These are phyloP conservation scores for Globisporangium splendens DNA, from an alignment of 352 stramenopile species.

Conservation along the genomic window DNA sequence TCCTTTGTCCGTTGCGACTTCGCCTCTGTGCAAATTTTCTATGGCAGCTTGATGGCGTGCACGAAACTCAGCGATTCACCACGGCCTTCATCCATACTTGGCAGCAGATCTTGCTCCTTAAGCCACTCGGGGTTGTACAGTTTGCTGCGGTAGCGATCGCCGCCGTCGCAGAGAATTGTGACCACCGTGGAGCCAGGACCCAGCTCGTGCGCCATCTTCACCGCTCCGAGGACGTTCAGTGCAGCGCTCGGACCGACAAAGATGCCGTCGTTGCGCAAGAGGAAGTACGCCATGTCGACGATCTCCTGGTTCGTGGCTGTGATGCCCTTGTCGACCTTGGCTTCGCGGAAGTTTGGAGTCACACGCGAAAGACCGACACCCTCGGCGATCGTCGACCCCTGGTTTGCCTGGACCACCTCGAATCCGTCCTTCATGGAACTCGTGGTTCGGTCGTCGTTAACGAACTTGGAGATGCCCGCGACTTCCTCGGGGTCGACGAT, in stretches of 20 bases:
- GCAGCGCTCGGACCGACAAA: slow-evolving; percentile 89
- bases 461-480: slow-evolving; percentile 82
- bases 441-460: slow-evolving; percentile 61
- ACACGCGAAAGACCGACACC: slow-evolving; percentile 92
- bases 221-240: slow-evolving; percentile 72
- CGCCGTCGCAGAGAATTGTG: slow-evolving; percentile 80
- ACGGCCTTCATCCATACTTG: slow-evolving; percentile 11
- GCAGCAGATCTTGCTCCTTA: slow-evolving; percentile 45
- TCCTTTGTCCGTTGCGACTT: not conserved
- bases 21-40: not conserved
- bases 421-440: slow-evolving; percentile 85
- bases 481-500: slow-evolving; percentile 78
- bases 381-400: slow-evolving; percentile 91
- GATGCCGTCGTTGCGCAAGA: slow-evolving; percentile 89
- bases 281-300: slow-evolving; percentile 91
- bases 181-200: slow-evolving; percentile 68
- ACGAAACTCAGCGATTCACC: slow-evolving; percentile 36
- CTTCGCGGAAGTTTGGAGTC: slow-evolving; percentile 90
- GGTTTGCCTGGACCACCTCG: slow-evolving; percentile 79
- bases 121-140: slow-evolving; percentile 80
- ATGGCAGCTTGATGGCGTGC: slow-evolving; percentile 14
- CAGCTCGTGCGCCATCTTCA: slow-evolving; percentile 76
- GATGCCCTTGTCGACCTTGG: slow-evolving; percentile 89
- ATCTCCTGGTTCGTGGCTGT: slow-evolving; percentile 91
- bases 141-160: slow-evolving; percentile 79